Evolutionary conservation across 331 rosid species (phyloP).

Genomic region (Pyrus hybrid): DNA sequence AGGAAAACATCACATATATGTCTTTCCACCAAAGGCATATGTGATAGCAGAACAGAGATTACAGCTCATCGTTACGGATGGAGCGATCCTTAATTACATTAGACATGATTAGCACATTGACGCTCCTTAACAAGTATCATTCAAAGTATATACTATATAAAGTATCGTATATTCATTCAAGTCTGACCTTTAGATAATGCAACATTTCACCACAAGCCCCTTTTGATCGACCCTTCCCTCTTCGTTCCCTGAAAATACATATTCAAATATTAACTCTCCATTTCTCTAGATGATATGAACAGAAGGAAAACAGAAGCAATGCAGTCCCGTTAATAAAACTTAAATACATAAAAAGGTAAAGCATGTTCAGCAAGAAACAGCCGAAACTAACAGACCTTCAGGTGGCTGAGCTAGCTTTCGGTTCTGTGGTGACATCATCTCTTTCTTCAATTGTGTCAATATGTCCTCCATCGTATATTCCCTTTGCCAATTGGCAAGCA

Average conservation of each 20-base stretch:
- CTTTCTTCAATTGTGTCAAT: constrained; percentile 87
- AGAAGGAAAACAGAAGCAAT: neutral
- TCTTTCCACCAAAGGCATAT: neutral
- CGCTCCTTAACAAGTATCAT: constrained; percentile 21
- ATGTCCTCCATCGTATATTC: constrained; percentile 86
- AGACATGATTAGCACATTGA: constrained; percentile 29
- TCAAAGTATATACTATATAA: constrained; percentile 34
- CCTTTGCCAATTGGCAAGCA: constrained; percentile 95
- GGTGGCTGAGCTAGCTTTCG: constrained; percentile 91
- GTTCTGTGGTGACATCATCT: constrained; percentile 87
- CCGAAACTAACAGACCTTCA: constrained; percentile 50
- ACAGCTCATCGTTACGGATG: constrained; percentile 28
- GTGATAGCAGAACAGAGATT: neutral
- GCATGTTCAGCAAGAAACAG: neutral
- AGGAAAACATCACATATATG: neutral
- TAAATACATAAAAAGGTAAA: neutral
- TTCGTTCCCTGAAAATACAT: constrained; percentile 60
- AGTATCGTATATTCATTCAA: constrained; percentile 13
- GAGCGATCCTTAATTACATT: constrained; percentile 32
- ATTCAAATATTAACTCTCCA: constrained; percentile 8
- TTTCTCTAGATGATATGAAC: neutral
- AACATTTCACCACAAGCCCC: constrained; percentile 85
- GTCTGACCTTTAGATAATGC: constrained; percentile 58
- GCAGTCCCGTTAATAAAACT: neutral
- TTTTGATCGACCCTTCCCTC: constrained; percentile 90